Evolutionary conservation across 2,329 filamentous ascomycete genomes (phyloP), one percentile per base, ranked within the genome.

Genomic region (Ophiostoma angusticollis): DNA sequence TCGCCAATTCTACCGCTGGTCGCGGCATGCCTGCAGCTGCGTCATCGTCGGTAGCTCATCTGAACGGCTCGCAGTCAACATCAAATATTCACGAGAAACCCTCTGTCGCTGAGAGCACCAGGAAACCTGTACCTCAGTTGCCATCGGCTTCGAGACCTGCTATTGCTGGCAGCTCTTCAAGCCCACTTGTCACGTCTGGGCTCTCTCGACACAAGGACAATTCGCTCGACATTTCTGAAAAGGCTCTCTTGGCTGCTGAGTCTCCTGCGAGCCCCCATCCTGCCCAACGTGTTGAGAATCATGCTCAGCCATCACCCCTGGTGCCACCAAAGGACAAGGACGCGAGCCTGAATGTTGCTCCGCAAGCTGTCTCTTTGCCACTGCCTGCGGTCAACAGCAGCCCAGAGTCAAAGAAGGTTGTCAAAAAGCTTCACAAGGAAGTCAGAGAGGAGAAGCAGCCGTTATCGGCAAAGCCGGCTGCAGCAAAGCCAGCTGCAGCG

Each of bases 1-100:
- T 96, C 37, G 74, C 76, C 32, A 79, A 93, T 54, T 65, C 63
- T 34, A 74, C 69, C 47, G 78, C 81, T 30, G 86, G 87, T 17
- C 81, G 74, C 42, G 84, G 84, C 23, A 38, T 30, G 24, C 21
- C 22, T 6, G 39, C 39, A 11, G 37, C 45, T 2, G 19, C 27
- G 25, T 47, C 46, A 5, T 27, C 43, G 14, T 43, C 47, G 0
- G 36, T 38, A 8, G 21, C 46, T 3, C 32, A 47, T 16, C 9
- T 40, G 14, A 45, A 41, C 24, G 46, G 46, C 13, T 27, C 41
- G 16, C 31, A 39, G 2, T 31, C 39, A 12, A 24, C 33, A 11
- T 25, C 35, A 0, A 37, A 40, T 9, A 32, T 30, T 16, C 4
- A 21, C 5, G 23, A 35, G 3, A 39, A 33, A 14, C 16, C 31